A percentile compares a stretch with the other conserved stretches of the same genome.
Conservation (phyloP, 2,329 filamentous ascomycete species). For the Neofusicoccum sp. region DNA sequence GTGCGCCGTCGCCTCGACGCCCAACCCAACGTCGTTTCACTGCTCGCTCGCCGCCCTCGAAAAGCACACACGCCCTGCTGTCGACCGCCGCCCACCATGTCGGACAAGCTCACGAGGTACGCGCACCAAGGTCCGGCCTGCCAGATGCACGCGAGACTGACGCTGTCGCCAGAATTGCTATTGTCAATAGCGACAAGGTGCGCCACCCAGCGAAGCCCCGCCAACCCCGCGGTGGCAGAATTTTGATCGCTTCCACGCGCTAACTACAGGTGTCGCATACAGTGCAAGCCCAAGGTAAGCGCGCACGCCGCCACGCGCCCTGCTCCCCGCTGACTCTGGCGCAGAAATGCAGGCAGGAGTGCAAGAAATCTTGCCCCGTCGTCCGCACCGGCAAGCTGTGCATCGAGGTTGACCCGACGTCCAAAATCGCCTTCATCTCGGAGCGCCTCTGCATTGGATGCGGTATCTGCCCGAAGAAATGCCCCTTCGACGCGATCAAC, state of each 20-base stretch:
- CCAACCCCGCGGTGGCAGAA: slow-evolving; percentile 28
- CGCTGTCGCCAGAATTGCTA: slow-evolving; percentile 75
- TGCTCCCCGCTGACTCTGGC: slow-evolving; percentile 5
- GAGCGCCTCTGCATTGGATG: slow-evolving; percentile 96
- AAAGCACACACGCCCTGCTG: slow-evolving; percentile 4
- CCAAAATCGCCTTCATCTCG: slow-evolving; percentile 97
- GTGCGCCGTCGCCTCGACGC: slow-evolving; percentile 16
- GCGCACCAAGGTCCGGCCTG: slow-evolving; percentile 30
- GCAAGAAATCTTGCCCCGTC: slow-evolving; percentile 97
- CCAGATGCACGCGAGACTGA: slow-evolving; percentile 7
- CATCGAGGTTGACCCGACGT: slow-evolving; percentile 87
- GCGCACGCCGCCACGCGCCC: not conserved
- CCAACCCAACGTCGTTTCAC: slow-evolving; percentile 9
- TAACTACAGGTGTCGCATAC: slow-evolving; percentile 28
- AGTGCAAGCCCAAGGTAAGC: slow-evolving; percentile 86
- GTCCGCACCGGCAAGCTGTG: slow-evolving; percentile 96
- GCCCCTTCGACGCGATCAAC: slow-evolving; percentile 96
- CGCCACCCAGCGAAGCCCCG: slow-evolving; percentile 31
- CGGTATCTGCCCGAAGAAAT: slow-evolving; percentile 99
- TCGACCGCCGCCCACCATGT: slow-evolving; percentile 60
- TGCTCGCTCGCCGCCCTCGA: slow-evolving; percentile 1
- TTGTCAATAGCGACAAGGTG: slow-evolving; percentile 98
- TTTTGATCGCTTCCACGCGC: slow-evolving; percentile 27
- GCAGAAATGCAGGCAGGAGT: slow-evolving; percentile 97
- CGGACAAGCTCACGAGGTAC: slow-evolving; percentile 94